These are phyloP conservation scores for Claviceps sorghi DNA, from an alignment of 2,329 filamentous ascomycete species.

Conservation along the genomic window DNA sequence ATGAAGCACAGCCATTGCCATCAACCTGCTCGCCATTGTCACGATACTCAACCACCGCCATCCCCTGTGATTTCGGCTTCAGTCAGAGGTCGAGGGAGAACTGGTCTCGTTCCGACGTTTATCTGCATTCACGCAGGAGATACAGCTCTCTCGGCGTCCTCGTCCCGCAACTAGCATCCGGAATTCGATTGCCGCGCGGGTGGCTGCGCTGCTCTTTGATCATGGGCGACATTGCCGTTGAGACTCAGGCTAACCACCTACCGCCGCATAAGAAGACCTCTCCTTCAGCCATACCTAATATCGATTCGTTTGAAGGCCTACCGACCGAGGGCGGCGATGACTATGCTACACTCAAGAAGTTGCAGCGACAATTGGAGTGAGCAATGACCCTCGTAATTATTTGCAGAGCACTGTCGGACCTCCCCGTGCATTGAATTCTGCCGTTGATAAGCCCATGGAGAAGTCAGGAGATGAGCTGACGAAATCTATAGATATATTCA, in stretches of 20 bases:
- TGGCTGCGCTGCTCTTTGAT: constrained; percentile 13
- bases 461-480: constrained; percentile 12
- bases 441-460: not conserved
- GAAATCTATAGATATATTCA: constrained; percentile 59
- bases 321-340: constrained; percentile 74
- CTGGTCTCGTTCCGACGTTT: not conserved
- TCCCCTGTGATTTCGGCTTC: not conserved
- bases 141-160: not conserved
- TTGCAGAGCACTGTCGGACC: not conserved
- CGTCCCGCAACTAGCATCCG: not conserved
- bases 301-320: constrained; percentile 78
- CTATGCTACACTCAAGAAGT: constrained; percentile 89
- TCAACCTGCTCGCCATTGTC: not conserved
- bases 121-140: not conserved
- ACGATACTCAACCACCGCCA: not conserved
- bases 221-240: constrained; percentile 81
- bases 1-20: not conserved
- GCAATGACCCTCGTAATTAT: constrained; percentile 13
- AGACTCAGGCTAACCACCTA: constrained; percentile 60
- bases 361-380: constrained; percentile 90
- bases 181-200: not conserved
- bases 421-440: not conserved
- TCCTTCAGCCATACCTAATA: constrained; percentile 69
- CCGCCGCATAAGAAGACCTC: constrained; percentile 69
- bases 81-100: not conserved